Base-by-base conservation (phyloP, 306 rosid species). In the Mucuna pruriens region DNA sequence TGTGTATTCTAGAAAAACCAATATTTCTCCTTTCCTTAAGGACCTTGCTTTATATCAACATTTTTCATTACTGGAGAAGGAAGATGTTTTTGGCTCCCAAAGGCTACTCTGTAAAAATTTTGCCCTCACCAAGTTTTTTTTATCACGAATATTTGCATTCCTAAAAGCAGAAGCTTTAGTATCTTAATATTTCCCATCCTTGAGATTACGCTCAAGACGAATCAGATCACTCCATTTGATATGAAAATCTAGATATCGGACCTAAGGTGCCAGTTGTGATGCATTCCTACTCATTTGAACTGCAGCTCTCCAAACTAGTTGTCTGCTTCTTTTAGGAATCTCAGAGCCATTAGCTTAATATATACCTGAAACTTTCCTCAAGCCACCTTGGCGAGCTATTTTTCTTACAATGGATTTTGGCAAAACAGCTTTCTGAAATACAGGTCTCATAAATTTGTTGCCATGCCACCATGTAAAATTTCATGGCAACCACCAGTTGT, bases 221-320 rank as follows among this genome's bases (percentile, higher is more conserved):
- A 86, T 87, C 80, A 94, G 90, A 80, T 94, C 98, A 90, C 54
- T 86, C 98, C 98, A 94, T 84, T 97, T 86, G 81, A 94, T 74
- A 83, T 90, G 88, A 58, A 77, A 81, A 88, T 94, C 98, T 44
- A 94, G 84, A 89, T 83, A 87, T 67, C 97, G 94, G 80, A 94
- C 94, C 97, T 92, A 97, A 86, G 91, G 90, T 0, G 97, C 97
- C 68, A 92, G 91, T 82, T 92, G 97, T 51, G 98, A 89, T 74
- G 87, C 90, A 49, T 89, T 92, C 84, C 84, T 86, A 84, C 97
- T 87, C 90, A 86, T 88, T 81, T 91, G 92, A 80, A 94, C 97
- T 20, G 94, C 91, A 81, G 94, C 97, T 84, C 97, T 92, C 98
- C 98, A 94, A 73, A 89, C 87, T 11, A 88, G 82, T 74, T 86